Evolutionary conservation across 805 yeast species (phyloP), one percentile per base, ranked within the genome.

Genomic region (Candida sonorensis): DNA sequence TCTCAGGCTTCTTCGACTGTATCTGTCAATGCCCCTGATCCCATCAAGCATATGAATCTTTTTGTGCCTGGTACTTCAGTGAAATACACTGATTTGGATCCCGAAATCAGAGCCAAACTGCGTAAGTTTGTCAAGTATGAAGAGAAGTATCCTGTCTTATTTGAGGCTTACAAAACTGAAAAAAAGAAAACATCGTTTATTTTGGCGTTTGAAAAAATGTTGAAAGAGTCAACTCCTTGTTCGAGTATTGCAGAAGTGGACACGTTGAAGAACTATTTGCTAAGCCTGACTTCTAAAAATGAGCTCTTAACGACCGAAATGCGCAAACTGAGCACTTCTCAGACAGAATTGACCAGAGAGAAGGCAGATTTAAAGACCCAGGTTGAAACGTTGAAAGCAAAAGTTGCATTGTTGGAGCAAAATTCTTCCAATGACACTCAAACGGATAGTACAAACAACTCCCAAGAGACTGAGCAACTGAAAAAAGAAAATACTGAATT

Each of bases 41-140:
- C 23, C 10, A 24, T 12, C 15, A 20, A 14, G 9, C 28, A 26
- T 13, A 14, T 34, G 2, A 29, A 23, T 14, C 9, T 34, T 3
- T 33, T 34, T 27, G 42, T 46, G 12, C 50, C 55, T 24, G 61
- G 51, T 29, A 57, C 55, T 2, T 52, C 59, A 25, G 32, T 68
- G 6, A 61, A 34, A 21, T 39, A 36, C 7, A 24, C 61, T n/a
- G 67, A 66, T 2, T 51, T 81, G 21, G 75, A 85, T 0, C 67
- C 70, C 2, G 75, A 70, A 4, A 57, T 86, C 12, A 69, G 71
- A 37, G 58, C 76, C 5, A 81, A 79, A 47, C 57, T 87, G 55
- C 69, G 69, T 35, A 88, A 85, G 60, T 84, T 82, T 49, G 75
- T 69, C 35, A 87, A 86, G 53, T 90, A 88, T 55, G 97, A 90